Evolutionary conservation across 2,329 filamentous ascomycete species (phyloP).

Genomic region (Pestalotiopsis sp.): DNA sequence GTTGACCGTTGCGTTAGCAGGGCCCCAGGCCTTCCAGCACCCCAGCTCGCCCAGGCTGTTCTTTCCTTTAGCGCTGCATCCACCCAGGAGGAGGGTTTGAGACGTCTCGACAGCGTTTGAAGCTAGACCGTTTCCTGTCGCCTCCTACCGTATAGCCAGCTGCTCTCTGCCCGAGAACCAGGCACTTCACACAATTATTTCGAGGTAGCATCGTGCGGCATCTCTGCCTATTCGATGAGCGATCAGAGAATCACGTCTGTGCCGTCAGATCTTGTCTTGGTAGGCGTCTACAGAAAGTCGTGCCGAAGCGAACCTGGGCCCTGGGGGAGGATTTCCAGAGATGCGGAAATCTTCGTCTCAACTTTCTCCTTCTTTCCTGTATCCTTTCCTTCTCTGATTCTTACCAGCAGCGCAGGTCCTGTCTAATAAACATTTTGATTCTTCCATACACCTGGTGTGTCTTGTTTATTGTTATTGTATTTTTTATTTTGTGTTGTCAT

Average conservation of each 20-base stretch:
- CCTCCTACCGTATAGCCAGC: background rate
- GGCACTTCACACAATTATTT: background rate
- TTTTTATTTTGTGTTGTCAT: constrained; percentile 16
- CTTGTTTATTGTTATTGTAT: constrained; percentile 14
- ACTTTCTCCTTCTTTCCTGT: constrained; percentile 3
- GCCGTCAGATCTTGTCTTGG: background rate
- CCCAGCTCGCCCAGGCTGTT: background rate
- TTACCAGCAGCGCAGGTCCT: background rate
- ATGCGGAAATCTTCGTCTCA: constrained; percentile 11
- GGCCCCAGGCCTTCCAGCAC: background rate
- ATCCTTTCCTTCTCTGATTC: background rate
- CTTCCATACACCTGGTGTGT: constrained; percentile 32
- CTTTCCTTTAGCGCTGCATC: constrained; percentile 9
- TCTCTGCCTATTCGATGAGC: background rate
- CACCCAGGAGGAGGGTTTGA: constrained; percentile 4
- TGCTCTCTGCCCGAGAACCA: background rate
- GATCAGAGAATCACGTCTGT: background rate
- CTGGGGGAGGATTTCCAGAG: background rate
- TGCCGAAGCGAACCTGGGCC: background rate
- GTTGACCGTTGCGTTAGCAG: background rate
- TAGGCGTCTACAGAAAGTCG: background rate
- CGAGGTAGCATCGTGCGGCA: background rate
- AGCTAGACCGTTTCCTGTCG: background rate
- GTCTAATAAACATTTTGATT: constrained; percentile 15
- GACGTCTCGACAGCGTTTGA: constrained; percentile 15